Base-by-base conservation (phyloP, 2,329 filamentous ascomycete genomes). In the Laburnicola sp. region DNA sequence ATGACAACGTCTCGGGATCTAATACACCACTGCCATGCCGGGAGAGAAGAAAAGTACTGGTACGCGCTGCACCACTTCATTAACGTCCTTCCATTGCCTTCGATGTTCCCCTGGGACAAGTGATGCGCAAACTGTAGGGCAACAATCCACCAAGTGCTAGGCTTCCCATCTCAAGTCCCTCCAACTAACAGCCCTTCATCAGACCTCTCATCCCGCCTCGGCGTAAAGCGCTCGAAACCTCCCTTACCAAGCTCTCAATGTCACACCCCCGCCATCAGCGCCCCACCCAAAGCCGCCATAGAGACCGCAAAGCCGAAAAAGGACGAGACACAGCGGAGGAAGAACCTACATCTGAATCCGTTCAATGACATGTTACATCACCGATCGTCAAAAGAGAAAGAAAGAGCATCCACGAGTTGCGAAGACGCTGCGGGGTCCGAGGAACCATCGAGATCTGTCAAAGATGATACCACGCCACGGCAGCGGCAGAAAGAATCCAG, bases 281-380 rank as follows among this genome's bases (percentile, higher is more conserved):
- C 66, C 3, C 66, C 68, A 7, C 67, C 70, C 10, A 71, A 65
- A 54, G 67, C 66, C 23, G 63, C 66, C 6, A 51, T 66, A 39
- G 55, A 60, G 22, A 50, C 65, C 28, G 45, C 55, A 11, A 70
- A 67, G 36, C 56, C 54, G 4, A 68, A 61, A 43, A 70, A 69
- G 43, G 67, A 70, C 32, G 64, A 70, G 36, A 43, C 63, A 9
- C 65, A 65, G 23, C 63, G 68, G 8, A 62, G 59, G 28, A 66
- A 61, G 36, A 65, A 64, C 39, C 58, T 16, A 16, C 16, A 16
- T 16, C 16, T 16, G 16, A 16, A 16, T 16, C 16, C 62, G 6
- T 62, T 70, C 40, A 65, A 69, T 60, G 66, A 71, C 35, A 69
- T 71, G 60, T 54, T 70, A 5, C 54, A 57, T 9, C 52, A 54